Evolutionary conservation across 441 rosid genomes (phyloP).

Genomic region (Erodium moschatum): DNA sequence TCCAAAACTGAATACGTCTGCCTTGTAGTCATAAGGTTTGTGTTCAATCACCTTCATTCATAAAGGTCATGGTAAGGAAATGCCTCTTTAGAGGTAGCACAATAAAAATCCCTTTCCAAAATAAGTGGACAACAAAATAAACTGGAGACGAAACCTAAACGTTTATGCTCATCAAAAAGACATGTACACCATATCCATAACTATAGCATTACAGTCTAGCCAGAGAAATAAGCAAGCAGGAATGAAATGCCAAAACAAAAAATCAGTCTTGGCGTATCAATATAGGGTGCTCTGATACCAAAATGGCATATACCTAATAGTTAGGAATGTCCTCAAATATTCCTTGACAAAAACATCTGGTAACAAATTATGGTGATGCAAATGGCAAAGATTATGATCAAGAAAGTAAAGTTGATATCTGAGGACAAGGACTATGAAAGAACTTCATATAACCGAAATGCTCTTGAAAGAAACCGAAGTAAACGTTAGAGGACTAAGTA

Average conservation of each 20-base stretch:
- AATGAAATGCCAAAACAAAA: background rate
- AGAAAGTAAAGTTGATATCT: background rate
- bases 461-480: constrained; percentile 10
- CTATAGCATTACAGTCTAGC: background rate
- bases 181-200: background rate
- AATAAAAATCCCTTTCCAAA: background rate
- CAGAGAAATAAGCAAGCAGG: background rate
- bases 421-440: background rate
- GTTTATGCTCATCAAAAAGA: background rate
- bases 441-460: background rate
- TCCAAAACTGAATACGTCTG: constrained; percentile 87
- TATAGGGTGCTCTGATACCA: background rate
- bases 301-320: constrained; percentile 4
- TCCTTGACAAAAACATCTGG: background rate
- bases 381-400: background rate
- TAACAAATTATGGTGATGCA: background rate
- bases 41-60: constrained; percentile 82
- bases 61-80: constrained; percentile 25
- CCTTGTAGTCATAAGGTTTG: constrained; percentile 79
- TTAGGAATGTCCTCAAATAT: background rate
- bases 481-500: constrained; percentile 13
- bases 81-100: background rate
- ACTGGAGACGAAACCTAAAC: background rate
- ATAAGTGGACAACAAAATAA: background rate
- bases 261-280: background rate